Evolutionary conservation across 1,284 basidiomycete genomes (phyloP).

Genomic region (Pulchroboletus neoregius): DNA sequence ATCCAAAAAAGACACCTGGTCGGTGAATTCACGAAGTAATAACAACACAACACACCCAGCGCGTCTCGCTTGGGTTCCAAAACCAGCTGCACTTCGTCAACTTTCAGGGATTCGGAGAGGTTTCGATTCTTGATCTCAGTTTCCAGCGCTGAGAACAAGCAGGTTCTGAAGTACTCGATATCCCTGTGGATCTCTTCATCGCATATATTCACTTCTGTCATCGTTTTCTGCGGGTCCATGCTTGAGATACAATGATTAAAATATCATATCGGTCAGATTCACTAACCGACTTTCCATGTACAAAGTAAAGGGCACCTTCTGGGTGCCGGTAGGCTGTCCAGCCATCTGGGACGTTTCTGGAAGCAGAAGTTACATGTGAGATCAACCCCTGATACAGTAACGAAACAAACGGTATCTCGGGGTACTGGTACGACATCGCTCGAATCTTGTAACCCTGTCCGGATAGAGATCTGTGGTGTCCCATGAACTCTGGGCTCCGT

Average conservation of each 20-base stretch:
- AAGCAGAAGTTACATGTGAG: neutral
- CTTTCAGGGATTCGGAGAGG: conserved; percentile 6
- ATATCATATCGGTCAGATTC: neutral
- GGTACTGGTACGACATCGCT: conserved; percentile 20
- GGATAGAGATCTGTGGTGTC: conserved; percentile 6
- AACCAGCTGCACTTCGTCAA: conserved; percentile 29
- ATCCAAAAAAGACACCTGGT: conserved; percentile 31
- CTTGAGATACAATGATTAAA: neutral
- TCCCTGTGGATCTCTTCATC: conserved; percentile 16
- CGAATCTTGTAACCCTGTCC: conserved; percentile 10
- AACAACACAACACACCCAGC: conserved; percentile 21
- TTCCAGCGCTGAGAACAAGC: conserved; percentile 14
- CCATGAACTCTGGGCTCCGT: conserved; percentile 2
- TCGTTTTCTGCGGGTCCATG: conserved; percentile 25
- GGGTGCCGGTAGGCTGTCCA: conserved; percentile 29
- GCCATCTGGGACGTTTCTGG: conserved; percentile 19
- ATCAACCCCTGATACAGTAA: neutral
- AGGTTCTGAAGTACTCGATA: conserved; percentile 23
- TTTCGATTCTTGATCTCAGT: conserved; percentile 4
- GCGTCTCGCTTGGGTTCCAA: conserved; percentile 23
- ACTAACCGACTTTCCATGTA: conserved; percentile 29
- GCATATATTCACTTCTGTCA: conserved; percentile 31
- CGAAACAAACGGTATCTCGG: conserved; percentile 19
- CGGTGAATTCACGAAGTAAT: conserved; percentile 31
- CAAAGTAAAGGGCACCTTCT: conserved; percentile 30